phyloP scores from a whole-genome alignment of 257 asterid species.

The Coffea eugenioides region DNA sequence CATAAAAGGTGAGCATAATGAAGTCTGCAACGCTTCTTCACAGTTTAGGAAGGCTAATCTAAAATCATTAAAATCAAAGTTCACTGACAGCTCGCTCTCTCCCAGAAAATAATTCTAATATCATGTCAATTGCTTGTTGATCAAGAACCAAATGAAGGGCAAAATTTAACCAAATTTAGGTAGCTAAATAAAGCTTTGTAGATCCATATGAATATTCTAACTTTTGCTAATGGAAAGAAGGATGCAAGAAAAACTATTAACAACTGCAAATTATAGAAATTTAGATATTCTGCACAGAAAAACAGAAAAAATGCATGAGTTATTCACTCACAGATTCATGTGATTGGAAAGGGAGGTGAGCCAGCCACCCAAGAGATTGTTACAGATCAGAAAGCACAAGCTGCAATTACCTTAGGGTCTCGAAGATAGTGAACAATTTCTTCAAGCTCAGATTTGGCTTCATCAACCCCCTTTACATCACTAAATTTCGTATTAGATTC shows the following conservation, averaged over 20 bases:
- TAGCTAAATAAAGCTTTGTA: background rate
- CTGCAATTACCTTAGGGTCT: conserved; percentile 78
- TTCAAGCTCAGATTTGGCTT: conserved; percentile 91
- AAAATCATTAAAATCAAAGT: background rate
- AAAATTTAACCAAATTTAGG: background rate
- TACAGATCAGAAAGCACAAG: background rate
- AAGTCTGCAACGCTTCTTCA: background rate
- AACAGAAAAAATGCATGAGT: too few relatives aligned
- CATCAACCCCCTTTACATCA: conserved; percentile 97
- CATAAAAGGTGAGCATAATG: conserved; percentile 27
- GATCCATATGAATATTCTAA: background rate
- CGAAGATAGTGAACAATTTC: conserved; percentile 98
- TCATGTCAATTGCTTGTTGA: background rate
- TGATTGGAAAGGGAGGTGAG: background rate
- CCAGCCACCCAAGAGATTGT: background rate
- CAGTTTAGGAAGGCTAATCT: background rate
- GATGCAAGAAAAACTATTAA: background rate
- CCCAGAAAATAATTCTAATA: background rate
- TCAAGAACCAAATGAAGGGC: background rate
- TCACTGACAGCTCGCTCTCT: background rate
- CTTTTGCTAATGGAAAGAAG: background rate
- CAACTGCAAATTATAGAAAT: background rate
- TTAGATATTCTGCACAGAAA: background rate
- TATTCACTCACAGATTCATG: background rate
- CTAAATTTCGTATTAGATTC: conserved; percentile 81